Base-by-base conservation (phyloP, 176 grass and related monocot species). In the Oryza officinalis region DNA sequence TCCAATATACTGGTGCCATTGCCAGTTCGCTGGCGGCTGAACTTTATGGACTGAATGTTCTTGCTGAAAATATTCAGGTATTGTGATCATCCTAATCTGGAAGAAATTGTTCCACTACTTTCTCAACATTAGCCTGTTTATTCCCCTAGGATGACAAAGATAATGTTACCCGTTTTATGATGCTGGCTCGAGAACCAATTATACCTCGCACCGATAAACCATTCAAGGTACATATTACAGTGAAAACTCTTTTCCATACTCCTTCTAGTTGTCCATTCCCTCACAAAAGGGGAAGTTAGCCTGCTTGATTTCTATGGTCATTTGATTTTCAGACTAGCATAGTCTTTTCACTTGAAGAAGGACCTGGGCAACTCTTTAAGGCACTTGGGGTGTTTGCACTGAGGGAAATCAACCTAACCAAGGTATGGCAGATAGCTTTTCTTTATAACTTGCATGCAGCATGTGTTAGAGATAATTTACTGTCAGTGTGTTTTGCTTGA, bases 51-150 rank as follows among this genome's bases (percentile, higher is more conserved):
- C 67, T 99, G 83, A 80, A 99, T 87, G 75, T 99, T 88, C 91
- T 99, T 82, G 93, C 85, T 22, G 77, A 86, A 80, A 94, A 99
- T 90, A 99, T 99, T 90, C 96, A 99, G 93, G 96, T 99, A 86
- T 35, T 77, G 17, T 37, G 67, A 67, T 37, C 67, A 35, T 44
- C 2, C 13, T 70, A 50, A 90, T 69, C 22, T 40, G 45, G 8
- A 63, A 84, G 14, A 61, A 17, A 54, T 13, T 4, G 10, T 20
- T 87, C 0, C 67, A 13, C 32, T 76, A 11, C 9, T 69, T 72
- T 41, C 84, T 83, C 28, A 83, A 79, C 63, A 61, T 86, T 68
- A 72, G 9, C 5, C 0, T 69, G 10, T 65, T 84, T 69, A 27
- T 74, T 90, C 61, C 74, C 65, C 38, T 79, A 98, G 96, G 93